These are phyloP conservation scores for Pachysandra terminalis DNA, from an alignment of 164 flowering plant species.

Conservation along the genomic window DNA sequence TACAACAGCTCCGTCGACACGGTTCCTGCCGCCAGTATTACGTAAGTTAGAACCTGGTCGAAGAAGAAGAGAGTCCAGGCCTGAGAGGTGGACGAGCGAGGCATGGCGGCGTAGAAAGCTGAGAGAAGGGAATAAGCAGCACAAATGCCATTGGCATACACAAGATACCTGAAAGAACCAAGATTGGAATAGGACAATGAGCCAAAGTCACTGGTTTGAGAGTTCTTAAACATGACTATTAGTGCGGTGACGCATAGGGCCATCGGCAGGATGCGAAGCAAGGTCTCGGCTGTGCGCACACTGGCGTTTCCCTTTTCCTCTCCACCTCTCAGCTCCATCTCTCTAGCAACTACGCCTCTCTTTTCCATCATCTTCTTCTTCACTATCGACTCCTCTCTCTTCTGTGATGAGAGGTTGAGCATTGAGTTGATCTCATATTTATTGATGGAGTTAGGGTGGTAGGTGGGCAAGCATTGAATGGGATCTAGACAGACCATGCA, in stretches of 20 bases:
- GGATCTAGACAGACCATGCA: not conserved
- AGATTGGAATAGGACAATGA: slow-evolving; percentile 62
- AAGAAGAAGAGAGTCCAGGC: slow-evolving; percentile 86
- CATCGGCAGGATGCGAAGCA: slow-evolving; percentile 63
- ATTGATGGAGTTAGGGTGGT: not conserved
- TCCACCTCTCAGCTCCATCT: not conserved
- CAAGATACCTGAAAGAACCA: slow-evolving; percentile 77
- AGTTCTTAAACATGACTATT: slow-evolving; percentile 67
- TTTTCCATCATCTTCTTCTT: not conserved
- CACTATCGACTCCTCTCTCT: not conserved
- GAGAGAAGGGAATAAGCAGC: slow-evolving; percentile 92
- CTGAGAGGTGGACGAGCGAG: slow-evolving; percentile 50
- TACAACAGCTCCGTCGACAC: slow-evolving; percentile 65
- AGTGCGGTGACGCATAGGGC: slow-evolving; percentile 65
- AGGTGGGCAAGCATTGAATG: not conserved
- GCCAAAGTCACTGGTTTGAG: slow-evolving; percentile 63
- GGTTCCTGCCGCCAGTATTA: slow-evolving; percentile 71
- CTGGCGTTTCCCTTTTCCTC: not conserved
- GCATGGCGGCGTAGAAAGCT: slow-evolving; percentile 52
- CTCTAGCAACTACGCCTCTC: slow-evolving; percentile 1
- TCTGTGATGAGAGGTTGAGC: not conserved
- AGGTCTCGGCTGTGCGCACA: slow-evolving; percentile 54
- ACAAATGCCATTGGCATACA: slow-evolving; percentile 87
- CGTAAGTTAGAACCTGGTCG: slow-evolving; percentile 82
- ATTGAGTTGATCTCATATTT: not conserved